Evolutionary conservation across 805 yeast species (phyloP), one percentile per base, ranked within the genome.

Genomic region (Candida ulmi): DNA sequence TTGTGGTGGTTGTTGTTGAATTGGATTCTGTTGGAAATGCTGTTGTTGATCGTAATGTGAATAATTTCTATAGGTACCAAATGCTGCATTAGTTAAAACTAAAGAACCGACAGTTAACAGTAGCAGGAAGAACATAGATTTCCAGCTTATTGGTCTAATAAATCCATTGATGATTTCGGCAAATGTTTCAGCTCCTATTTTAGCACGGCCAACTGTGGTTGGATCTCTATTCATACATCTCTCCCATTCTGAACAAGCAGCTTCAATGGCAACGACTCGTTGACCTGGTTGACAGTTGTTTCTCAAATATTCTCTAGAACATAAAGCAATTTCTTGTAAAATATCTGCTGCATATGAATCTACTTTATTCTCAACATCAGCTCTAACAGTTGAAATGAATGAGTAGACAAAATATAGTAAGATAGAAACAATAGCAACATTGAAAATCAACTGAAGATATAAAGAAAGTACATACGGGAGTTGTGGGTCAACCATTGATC

Each of bases 221-320:
- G 95, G 90, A 46, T 87, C 91, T 36, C 80, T 64, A 50, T 80
- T 76, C 88, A 87, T 86, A 58, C 99, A 93, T 41, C 71, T 72
- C 44, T 76, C 82, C 93, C 95, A 87, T 27, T 68, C 69, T 27
- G 71, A 66, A 60, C 99, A 91, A 12, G 75, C 64, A 2, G 62
- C 60, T 50, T 83, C 93, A 15, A 88, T 58, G 0, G 87, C 88
- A 0, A 95, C 96, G 0, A 80, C 90, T 12, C 91, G 65, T 34
- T 52, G 49, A 3, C 68, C 78, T 4, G 76, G 74, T 2, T 75
- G 69, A 57, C 99, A 91, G 47, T 80, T 75, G 60, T 91, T 90
- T 23, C 79, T 60, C 12, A 72, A 58, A 54, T 83, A 91, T 41
- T 85, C 81, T 28, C 80, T 66, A 7, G 82, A 66, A 60, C 99